Base-by-base conservation (phyloP, 345 rosid genomes). In the Eucalyptus cladocalyx region DNA sequence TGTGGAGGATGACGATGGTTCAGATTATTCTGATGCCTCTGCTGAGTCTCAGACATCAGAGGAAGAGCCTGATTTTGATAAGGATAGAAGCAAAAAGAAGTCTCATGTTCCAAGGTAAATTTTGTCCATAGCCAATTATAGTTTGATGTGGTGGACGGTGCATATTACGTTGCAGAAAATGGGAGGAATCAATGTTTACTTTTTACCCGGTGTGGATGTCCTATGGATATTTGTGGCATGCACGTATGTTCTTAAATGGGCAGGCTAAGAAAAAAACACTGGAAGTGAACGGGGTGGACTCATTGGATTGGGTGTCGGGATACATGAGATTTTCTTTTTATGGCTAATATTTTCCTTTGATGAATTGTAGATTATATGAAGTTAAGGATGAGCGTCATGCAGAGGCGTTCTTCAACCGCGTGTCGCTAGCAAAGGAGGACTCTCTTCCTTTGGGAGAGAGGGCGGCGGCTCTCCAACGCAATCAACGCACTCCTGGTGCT, bases 361-460 rank as follows among this genome's bases (percentile, higher is more conserved):
- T 16, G 18, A 60, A 28, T 5, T 88, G 81, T 87, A 97, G 99
- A 90, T 92, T 97, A 92, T 93, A 90, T 60, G 99, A 95, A 95
- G 98, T 96, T 88, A 97, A 95, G 95, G 98, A 96, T 65, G 96
- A 94, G 92, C 93, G 97, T 88, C 99, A 97, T 26, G 98, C 98
- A 26, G 96, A 95, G 87, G 99, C 99, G 21, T 97, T 95, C 90
- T 92, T 92, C 93, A 95, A 93, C 87, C 87, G 91, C 2, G 89
- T 56, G 56, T 98, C 99, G 6, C 95, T 97, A 53, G 94, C 94
- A 14, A 92, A 93, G 89, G 99, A 95, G 95, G 97, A 95, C 50
- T 91, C 94, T 87, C 97, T 97, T 89, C 95, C 97, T 16, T 19
- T 98, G 81, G 98, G 97, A 9, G 99, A 97, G 93, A 97, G 99